Evolutionary conservation across 345 rosid species (phyloP), one percentile per base, ranked within the genome.

Genomic region (Fremontodendron californicum): DNA sequence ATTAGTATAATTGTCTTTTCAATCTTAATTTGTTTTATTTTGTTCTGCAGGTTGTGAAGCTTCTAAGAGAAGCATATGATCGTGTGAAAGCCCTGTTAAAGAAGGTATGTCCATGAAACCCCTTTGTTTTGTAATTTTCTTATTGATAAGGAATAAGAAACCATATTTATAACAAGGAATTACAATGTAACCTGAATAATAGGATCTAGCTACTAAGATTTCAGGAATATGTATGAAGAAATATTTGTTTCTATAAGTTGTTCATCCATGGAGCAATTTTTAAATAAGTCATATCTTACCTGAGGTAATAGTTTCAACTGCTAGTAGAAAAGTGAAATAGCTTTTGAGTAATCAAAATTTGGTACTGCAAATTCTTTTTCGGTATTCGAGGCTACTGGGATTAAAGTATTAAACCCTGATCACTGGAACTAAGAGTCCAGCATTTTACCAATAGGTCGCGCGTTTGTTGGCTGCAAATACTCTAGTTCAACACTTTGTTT

Each of bases 11-110:
- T 19, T 51, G 27, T 19, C 19, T 60, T 51, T 19, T 2, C 16
- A 29, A 57, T 35, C 65, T 37, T 21, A 77, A 72, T 75, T 68
- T 77, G 31, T 76, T 77, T 78, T 31, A 54, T 60, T 76, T 74
- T 12, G 60, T 77, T 78, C 35, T 76, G 77, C 83, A 95, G 99
- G 98, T 95, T 79, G 92, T 93, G 87, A 93, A 84, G 77, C 93
- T 96, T 75, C 89, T 96, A 39, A 88, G 95, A 85, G 99, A 93
- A 79, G 99, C 98, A 80, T 96, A 96, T 75, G 97, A 87, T 80
- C 97, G 99, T 49, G 99, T 92, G 25, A 93, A 88, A 80, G 85
- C 91, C 68, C 82, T 96, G 58, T 78, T 93, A 80, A 93, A 86
- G 84, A 90, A 93, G 98, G 99, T 96, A 67, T 62, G 77, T 78